phyloP scores from a whole-genome alignment of 768 basidiomycete species.

The Calocybe gangraenosa region DNA sequence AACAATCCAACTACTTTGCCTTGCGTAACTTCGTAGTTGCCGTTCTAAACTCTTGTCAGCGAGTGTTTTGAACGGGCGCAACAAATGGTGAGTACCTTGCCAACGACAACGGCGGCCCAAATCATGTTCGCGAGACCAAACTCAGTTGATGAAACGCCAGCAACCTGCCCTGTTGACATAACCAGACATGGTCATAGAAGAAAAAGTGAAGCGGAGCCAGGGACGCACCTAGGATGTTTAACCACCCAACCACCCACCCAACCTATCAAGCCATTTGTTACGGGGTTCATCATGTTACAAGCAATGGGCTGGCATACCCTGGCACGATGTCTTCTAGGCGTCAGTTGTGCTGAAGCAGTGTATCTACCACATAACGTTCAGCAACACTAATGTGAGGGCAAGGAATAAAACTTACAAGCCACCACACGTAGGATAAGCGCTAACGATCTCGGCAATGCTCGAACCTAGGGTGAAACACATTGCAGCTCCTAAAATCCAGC shows the following conservation, averaged over 20 bases:
- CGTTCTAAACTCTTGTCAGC: constrained; percentile 33
- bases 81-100: constrained; percentile 31
- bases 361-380: constrained; percentile 38
- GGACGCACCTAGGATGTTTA: constrained; percentile 66
- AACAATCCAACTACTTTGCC: constrained; percentile 81
- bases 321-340: constrained; percentile 60
- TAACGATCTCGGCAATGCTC: constrained; percentile 75
- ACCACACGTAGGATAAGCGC: constrained; percentile 71
- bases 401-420: constrained; percentile 47
- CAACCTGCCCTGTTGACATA: constrained; percentile 83
- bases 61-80: constrained; percentile 2
- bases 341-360: constrained; percentile 76
- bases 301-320: constrained; percentile 31
- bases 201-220: not conserved
- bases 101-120: constrained; percentile 67
- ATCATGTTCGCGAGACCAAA: constrained; percentile 81
- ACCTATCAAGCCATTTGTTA: constrained; percentile 31
- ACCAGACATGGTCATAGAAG: no score
- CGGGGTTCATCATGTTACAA: not conserved
- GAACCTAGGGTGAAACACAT: constrained; percentile 76
- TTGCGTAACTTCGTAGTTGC: constrained; percentile 55
- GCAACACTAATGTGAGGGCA: not conserved
- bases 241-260: constrained; percentile 80
- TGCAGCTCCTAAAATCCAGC: constrained; percentile 66
- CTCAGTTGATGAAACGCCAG: constrained; percentile 83